Conservation (phyloP, 176 grass and related monocot genomes). For the Echinochloa phyllopogon region DNA sequence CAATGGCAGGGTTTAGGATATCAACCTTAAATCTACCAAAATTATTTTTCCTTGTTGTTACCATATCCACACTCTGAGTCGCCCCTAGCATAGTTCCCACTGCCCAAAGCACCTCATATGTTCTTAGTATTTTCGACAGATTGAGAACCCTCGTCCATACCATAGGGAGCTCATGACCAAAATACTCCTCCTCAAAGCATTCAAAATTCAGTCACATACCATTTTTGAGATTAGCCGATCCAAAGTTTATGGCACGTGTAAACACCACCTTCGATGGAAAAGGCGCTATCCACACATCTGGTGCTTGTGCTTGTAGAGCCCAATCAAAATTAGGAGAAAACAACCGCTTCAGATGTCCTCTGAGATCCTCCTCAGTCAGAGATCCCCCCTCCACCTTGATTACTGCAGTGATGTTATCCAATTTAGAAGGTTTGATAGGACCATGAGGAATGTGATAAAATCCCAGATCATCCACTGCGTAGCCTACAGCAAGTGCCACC, state of each 20-base stretch:
- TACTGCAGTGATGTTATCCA: too few species aligned
- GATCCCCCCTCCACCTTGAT: too few species aligned
- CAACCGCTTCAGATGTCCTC: background rate
- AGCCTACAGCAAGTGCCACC: too few species aligned
- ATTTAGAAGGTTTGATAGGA: too few species aligned
- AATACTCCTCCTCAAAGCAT: background rate
- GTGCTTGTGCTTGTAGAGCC: background rate
- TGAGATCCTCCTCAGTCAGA: too few species aligned
- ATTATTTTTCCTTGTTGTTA: too few species aligned
- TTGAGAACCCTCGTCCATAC: background rate
- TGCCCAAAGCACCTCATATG: background rate
- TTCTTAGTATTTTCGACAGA: background rate
- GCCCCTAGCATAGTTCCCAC: background rate
- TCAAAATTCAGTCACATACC: background rate
- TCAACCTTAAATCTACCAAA: too few species aligned
- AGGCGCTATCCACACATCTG: background rate
- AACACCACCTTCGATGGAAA: background rate
- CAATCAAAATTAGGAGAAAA: background rate
- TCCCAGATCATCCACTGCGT: too few species aligned
- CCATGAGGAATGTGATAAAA: too few species aligned
- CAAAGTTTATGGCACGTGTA: background rate
- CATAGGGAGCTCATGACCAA: background rate
- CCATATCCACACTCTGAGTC: too few species aligned
- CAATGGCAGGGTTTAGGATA: too few species aligned
- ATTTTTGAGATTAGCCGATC: background rate